Evolutionary conservation across 2,329 filamentous ascomycete genomes (phyloP).

Genomic region (Fusarium nanum): DNA sequence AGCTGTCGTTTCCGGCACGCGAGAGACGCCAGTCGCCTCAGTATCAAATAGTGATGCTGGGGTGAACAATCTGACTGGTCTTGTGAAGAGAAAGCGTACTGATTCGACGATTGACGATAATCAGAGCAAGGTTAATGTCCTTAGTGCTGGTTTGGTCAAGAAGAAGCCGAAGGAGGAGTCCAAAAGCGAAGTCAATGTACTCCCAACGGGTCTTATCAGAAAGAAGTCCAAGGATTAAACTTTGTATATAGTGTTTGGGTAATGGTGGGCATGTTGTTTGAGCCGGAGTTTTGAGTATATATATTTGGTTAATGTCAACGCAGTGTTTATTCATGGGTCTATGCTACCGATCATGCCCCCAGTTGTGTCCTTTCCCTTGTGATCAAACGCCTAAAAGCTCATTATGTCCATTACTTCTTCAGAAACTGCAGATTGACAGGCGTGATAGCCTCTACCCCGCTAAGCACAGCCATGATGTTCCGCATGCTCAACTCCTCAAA

Average conservation of each 20-base stretch:
- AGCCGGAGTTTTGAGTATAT: conserved; percentile 34
- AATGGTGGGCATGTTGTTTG: conserved; percentile 23
- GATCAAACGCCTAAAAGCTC: conserved; percentile 11
- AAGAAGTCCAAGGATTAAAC: conserved; percentile 65
- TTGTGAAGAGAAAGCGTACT: conserved; percentile 62
- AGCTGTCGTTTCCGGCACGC: conserved; percentile 60
- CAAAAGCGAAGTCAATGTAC: conserved; percentile 56
- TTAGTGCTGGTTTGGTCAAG: conserved; percentile 60
- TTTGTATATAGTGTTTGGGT: conserved; percentile 3
- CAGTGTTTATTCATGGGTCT: conserved; percentile 2
- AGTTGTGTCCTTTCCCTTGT: not conserved
- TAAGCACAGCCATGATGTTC: conserved; percentile 71
- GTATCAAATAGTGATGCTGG: conserved; percentile 15
- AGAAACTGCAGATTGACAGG: conserved; percentile 72
- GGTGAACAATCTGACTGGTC: conserved; percentile 61
- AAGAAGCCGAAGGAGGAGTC: conserved; percentile 64
- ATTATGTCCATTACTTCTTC: conserved; percentile 16
- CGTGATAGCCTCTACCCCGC: conserved; percentile 63
- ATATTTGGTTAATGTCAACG: conserved; percentile 16
- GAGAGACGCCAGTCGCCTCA: conserved; percentile 40
- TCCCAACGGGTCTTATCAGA: conserved; percentile 62
- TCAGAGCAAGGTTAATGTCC: conserved; percentile 57
- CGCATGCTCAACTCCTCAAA: conserved; percentile 75
- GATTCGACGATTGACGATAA: conserved; percentile 40
- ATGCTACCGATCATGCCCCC: not conserved